phyloP scores from a whole-genome alignment of 139 green algal species.

The Chlorella sp. region DNA sequence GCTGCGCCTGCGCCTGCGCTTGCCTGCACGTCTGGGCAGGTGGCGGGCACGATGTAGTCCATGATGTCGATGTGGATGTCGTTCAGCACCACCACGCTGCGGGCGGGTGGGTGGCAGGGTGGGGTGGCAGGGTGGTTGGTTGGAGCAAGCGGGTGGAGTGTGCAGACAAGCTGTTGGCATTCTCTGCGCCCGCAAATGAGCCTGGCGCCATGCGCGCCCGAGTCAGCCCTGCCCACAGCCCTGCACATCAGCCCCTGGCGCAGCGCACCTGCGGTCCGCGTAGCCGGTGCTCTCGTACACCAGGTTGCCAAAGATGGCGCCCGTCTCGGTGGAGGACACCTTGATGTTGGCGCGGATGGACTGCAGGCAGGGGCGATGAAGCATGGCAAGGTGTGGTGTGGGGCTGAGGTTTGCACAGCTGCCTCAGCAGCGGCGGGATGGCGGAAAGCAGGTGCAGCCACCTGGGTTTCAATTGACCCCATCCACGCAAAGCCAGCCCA shows the following conservation, averaged over 20 bases:
- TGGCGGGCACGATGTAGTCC: constrained; percentile 98
- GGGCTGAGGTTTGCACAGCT: neutral
- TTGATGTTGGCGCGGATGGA: constrained; percentile 58
- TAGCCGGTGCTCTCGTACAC: constrained; percentile 92
- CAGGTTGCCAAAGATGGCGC: constrained; percentile 99
- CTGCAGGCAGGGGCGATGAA: neutral
- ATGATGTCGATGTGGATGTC: constrained; percentile 99
- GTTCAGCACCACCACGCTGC: constrained; percentile 95
- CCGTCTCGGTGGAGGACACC: constrained; percentile 97
- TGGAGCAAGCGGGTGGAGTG: constrained; percentile 18
- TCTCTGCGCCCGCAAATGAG: no score
- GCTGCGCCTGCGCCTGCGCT: no score
- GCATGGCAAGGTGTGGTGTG: no score
- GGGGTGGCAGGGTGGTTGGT: constrained; percentile 29
- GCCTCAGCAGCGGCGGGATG: neutral
- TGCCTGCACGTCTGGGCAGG: constrained; percentile 77
- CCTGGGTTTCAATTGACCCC: neutral
- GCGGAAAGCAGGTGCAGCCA: no score
- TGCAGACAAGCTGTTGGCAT: no score
- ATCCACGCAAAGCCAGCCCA: neutral
- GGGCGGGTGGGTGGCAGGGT: neutral
- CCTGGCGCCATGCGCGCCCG: no score
- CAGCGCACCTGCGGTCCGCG: constrained; percentile 52
- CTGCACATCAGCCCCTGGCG: neutral
- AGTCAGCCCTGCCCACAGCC: no score